Percentiles rank a stretch among this genome's conserved stretches.
These are phyloP conservation scores for Incumbomyces delicatus DNA, from an alignment of 2,329 filamentous ascomycete species.

Conservation along the genomic window DNA sequence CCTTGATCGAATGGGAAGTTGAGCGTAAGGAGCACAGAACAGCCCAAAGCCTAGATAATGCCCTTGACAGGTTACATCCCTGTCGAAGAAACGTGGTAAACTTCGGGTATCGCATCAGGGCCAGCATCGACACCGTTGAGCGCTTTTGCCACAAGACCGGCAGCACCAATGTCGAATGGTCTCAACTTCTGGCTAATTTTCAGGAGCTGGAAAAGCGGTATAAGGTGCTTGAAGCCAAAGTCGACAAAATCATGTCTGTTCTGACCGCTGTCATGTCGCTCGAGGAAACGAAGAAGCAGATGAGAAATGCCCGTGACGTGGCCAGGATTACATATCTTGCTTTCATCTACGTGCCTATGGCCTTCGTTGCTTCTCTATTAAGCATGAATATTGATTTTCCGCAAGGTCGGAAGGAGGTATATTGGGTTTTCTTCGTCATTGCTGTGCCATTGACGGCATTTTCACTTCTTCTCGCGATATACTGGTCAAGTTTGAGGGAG, in stretches of 20 bases:
- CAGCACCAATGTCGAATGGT: background rate
- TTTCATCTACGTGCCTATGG: background rate
- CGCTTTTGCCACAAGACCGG: background rate
- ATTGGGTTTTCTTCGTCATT: slow-evolving; percentile 3
- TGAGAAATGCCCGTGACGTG: background rate
- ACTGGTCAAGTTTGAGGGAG: background rate
- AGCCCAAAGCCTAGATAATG: background rate
- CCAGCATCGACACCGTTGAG: background rate
- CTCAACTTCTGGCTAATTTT: background rate
- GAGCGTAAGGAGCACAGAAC: background rate
- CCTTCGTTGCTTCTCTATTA: background rate
- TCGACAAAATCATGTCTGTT: slow-evolving; percentile 3
- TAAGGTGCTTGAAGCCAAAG: slow-evolving; percentile 1
- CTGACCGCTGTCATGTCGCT: background rate
- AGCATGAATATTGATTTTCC: slow-evolving; percentile 1
- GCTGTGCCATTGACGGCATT: slow-evolving; percentile 1
- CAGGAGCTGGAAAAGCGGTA: slow-evolving; percentile 2
- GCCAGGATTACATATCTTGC: background rate
- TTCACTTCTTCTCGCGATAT: slow-evolving; percentile 1
- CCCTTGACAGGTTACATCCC: background rate
- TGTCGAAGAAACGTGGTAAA: slow-evolving; percentile 1
- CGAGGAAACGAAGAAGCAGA: slow-evolving; percentile 3
- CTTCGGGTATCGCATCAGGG: slow-evolving; percentile 1
- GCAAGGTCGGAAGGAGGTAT: background rate
- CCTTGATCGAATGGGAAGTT: slow-evolving; percentile 2